Evolutionary conservation across 306 rosid genomes (phyloP), one percentile per base, ranked within the genome.

Genomic region (Carpinus fangiana): DNA sequence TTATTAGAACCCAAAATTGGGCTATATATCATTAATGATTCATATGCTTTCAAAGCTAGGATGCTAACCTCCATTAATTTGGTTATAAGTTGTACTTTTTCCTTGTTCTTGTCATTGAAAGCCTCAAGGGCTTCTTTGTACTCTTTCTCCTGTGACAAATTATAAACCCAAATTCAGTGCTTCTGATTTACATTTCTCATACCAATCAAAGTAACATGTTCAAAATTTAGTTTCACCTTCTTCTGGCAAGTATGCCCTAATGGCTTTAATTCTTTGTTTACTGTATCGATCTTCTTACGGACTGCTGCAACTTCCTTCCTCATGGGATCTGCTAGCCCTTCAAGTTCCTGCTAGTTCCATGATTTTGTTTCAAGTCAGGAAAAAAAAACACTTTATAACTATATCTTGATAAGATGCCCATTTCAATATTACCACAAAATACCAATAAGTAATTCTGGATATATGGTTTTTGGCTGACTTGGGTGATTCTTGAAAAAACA

Each of bases 241-340:
- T 85, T 95, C 70, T 91, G 99, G 88, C 98, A 93, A 56, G 93
- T 89, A 70, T 91, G 96, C 72, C 99, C 99, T 70, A 93, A 87
- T 71, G 99, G 99, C 89, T 93, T 95, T 84, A 95, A 89, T 87
- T 95, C 99, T 87, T 93, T 95, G 97, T 91, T 93, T n/a, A 90
- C 91, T 10, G 84, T 46, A 82, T 95, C 99, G 53, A 95, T 93
- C 93, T 80, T 95, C 89, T 95, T 95, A 43, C 99, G 78, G 80
- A 95, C 93, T n/a, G 64, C 11, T 23, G 87, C 82, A 75, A 95
- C 98, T 31, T 95, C 99, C 85, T 95, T 95, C 85, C 94, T 95
- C 99, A 90, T 84, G 36, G 99, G 99, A 91, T 95, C 99, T 67
- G 91, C 80, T 14, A 95, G 90, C 66, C 84, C 89, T 82, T 95